Conservation (phyloP, 805 yeast species). For the Lipomyces mesembrius region DNA sequence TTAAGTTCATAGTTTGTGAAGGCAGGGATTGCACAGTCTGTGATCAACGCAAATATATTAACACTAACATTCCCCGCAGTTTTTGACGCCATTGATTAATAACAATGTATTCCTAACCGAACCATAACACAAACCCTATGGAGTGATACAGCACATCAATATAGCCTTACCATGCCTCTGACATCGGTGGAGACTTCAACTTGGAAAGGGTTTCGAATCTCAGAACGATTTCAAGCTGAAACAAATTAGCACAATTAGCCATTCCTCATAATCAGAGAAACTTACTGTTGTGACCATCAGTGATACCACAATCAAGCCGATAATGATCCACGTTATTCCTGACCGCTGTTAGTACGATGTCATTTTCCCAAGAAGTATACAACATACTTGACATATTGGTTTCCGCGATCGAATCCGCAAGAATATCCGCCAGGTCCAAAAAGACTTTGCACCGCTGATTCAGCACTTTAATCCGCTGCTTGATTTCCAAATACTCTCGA, state of each 20-base stretch:
- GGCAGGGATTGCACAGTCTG: too few relatives aligned
- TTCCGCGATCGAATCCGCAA: slow-evolving; percentile 93
- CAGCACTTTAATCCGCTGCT: slow-evolving; percentile 89
- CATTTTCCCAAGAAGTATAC: too few relatives aligned
- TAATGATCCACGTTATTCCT: slow-evolving; percentile 81
- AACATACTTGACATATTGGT: slow-evolving; percentile 73
- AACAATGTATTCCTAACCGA: too few relatives aligned
- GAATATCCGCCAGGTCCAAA: slow-evolving; percentile 87
- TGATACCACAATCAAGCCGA: slow-evolving; percentile 77
- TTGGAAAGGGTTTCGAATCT: slow-evolving; percentile 20
- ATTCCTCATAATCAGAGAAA: background rate
- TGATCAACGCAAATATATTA: too few relatives aligned
- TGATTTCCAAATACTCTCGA: slow-evolving; percentile 90
- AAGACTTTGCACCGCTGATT: slow-evolving; percentile 94
- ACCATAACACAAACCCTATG: background rate
- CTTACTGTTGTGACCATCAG: slow-evolving; percentile 63
- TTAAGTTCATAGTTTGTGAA: too few relatives aligned
- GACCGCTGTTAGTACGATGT: background rate
- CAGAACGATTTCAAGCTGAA: slow-evolving; percentile 17
- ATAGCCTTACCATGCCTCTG: background rate
- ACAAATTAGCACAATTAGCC: background rate
- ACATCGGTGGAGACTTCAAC: background rate
- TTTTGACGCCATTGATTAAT: too few relatives aligned
- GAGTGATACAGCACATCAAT: background rate
- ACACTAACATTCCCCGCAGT: too few relatives aligned